These are phyloP conservation scores for Exidia glandulosa DNA, from an alignment of 768 basidiomycete species.

Conservation along the genomic window DNA sequence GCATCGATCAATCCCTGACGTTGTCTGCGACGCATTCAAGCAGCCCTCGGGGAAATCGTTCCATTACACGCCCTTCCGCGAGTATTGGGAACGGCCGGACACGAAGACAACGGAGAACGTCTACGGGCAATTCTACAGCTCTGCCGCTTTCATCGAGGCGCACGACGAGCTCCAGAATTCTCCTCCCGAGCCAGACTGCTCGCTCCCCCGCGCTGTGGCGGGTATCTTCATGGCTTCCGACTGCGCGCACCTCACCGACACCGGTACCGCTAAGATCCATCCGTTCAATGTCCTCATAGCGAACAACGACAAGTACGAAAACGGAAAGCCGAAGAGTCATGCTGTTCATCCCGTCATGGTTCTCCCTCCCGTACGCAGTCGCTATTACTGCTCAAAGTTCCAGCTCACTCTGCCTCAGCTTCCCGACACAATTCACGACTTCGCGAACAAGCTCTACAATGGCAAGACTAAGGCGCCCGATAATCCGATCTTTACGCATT, in stretches of 20 bases:
- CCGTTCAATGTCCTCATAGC: slow-evolving; percentile 6
- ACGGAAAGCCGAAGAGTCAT: slow-evolving; percentile 1
- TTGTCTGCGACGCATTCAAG: not conserved
- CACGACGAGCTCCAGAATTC: not conserved
- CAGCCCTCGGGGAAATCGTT: not conserved
- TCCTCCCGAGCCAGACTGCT: not conserved
- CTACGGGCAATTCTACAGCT: not conserved
- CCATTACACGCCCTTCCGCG: not conserved
- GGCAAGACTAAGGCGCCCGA: not conserved
- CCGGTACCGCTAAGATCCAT: not conserved
- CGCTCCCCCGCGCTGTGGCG: not conserved
- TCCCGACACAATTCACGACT: slow-evolving; percentile 7
- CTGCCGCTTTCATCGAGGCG: not conserved
- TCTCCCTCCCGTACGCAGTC: slow-evolving; percentile 1
- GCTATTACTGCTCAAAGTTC: not conserved
- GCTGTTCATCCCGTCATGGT: slow-evolving; percentile 14
- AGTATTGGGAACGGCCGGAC: not conserved
- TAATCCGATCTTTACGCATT: slow-evolving; percentile 6
- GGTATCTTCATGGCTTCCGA: not conserved
- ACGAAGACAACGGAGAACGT: not conserved
- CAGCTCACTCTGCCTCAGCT: slow-evolving; percentile 5
- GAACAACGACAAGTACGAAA: slow-evolving; percentile 5
- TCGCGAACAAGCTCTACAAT: slow-evolving; percentile 3
- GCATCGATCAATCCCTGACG: not conserved
- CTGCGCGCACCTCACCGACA: not conserved